Evolutionary conservation across 2,329 filamentous ascomycete genomes (phyloP), one percentile per base, ranked within the genome.

Genomic region (Sporothrix phasma): DNA sequence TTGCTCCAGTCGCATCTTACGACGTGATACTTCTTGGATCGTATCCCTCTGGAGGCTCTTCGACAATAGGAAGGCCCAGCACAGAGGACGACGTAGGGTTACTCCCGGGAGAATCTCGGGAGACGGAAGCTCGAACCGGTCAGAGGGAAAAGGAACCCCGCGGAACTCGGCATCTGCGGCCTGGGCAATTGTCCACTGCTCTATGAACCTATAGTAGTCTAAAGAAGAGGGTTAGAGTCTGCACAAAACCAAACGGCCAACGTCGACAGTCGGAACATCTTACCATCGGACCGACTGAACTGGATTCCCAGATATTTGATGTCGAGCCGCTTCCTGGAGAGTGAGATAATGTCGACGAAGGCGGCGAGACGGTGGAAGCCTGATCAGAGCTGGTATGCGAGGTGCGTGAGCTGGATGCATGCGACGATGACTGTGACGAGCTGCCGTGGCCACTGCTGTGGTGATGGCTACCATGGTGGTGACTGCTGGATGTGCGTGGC

Each of bases 301-400:
- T 81, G 79, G 49, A 82, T 76, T 5, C 77, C 77, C 31, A 82
- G 72, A 69, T 81, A 79, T 58, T 77, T 76, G 58, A 82, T 78
- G 65, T 80, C 78, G 17, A 77, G 68, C 71, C 67, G 46, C 64
- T 70, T 13, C 66, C 67, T 29, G 69, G 62, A 29, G 69, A 67
- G 22, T 67, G 65, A 5, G 69, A 68, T 2, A 68, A 62, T 8
- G 34, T 24, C 3, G 66, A 64, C 0, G 66, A 62, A 13, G 58
- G 37, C 7, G 66, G 64, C 5, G 62, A 64, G 5, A 45, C 43
- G 15, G 39, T 34, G 2, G 66, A 62, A 3, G 62, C 41, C 5
- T 64, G 65, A 37, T 69, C 59, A 29, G 67, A 61, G 61, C 67
- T 64, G 3, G 45, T 43, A 8, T 68, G 66, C 3, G 65, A 66